Evolutionary conservation across 208 protist species (phyloP).

Genomic region (Giardia duodenalis): DNA sequence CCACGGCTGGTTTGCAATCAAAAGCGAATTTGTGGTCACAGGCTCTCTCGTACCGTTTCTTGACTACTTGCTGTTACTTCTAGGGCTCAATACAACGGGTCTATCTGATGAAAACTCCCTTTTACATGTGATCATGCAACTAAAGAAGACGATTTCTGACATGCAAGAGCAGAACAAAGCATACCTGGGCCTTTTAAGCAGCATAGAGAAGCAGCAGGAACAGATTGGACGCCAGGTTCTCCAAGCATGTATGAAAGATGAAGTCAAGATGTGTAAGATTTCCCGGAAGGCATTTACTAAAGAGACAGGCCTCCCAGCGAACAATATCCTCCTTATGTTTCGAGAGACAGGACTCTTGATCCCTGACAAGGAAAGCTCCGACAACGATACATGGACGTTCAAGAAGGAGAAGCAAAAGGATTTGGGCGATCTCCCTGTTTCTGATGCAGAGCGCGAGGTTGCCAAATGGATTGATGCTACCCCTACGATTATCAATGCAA

Average conservation of each 20-base stretch:
- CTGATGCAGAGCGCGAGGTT: background rate
- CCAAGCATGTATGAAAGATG: background rate
- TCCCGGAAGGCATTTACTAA: background rate
- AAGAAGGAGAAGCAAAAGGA: background rate
- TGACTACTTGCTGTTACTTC: background rate
- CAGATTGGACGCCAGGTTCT: background rate
- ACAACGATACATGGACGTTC: background rate
- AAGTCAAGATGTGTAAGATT: background rate
- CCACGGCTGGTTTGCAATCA: background rate
- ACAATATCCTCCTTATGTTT: background rate
- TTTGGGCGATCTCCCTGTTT: background rate
- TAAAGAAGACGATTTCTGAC: no score
- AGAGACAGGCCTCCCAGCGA: background rate
- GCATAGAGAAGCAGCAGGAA: background rate
- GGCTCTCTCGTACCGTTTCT: background rate
- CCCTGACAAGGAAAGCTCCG: background rate
- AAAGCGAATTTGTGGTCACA: background rate
- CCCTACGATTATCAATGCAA: background rate
- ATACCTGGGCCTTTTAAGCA: no score
- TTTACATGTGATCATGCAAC: background rate
- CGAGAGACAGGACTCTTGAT: background rate
- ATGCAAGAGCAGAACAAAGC: no score
- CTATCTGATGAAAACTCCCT: background rate
- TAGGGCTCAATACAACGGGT: background rate
- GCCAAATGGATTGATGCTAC: background rate